A percentile compares a stretch with the other conserved stretches of the same genome.
phyloP scores from a whole-genome alignment of 176 grass and related monocot species.

The Carex cristatella region DNA sequence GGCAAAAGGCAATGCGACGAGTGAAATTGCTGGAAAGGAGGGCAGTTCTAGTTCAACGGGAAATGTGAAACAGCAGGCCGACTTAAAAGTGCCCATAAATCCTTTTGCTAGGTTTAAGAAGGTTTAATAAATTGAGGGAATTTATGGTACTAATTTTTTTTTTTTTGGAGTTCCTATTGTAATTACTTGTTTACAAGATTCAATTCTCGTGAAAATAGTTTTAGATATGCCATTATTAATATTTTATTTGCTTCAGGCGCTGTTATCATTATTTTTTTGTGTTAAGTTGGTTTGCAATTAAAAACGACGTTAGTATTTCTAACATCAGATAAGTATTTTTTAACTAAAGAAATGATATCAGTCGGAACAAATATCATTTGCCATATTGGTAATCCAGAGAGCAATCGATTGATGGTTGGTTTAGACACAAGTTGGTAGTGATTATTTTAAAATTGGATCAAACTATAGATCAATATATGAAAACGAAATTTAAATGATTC shows the following conservation, averaged over 20 bases:
- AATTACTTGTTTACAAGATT: slow-evolving; percentile 2
- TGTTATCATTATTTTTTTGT: not conserved
- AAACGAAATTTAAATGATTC: not conserved
- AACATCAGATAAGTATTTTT: not conserved
- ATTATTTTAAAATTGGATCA: not conserved
- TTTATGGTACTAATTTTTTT: not conserved
- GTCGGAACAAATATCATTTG: not conserved
- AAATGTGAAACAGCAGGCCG: not conserved
- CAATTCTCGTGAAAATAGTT: not conserved
- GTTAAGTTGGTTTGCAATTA: not conserved
- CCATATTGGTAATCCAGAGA: not conserved
- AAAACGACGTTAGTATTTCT: not conserved
- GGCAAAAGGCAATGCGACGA: not conserved
- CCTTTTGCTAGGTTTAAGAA: slow-evolving; percentile 24
- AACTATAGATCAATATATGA: not conserved
- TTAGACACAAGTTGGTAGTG: not conserved
- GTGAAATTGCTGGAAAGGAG: not conserved
- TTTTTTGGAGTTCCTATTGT: not conserved
- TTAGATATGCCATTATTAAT: not conserved
- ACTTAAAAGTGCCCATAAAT: slow-evolving; percentile 23
- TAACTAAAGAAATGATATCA: not conserved
- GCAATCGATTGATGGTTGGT: not conserved
- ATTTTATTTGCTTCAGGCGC: not conserved
- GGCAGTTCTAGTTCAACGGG: not conserved
- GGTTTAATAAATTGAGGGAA: not conserved